Percentiles rank a stretch among this genome's conserved stretches.
Conservation (phyloP, 352 stramenopile species). For the Globisporangium nagaii region DNA sequence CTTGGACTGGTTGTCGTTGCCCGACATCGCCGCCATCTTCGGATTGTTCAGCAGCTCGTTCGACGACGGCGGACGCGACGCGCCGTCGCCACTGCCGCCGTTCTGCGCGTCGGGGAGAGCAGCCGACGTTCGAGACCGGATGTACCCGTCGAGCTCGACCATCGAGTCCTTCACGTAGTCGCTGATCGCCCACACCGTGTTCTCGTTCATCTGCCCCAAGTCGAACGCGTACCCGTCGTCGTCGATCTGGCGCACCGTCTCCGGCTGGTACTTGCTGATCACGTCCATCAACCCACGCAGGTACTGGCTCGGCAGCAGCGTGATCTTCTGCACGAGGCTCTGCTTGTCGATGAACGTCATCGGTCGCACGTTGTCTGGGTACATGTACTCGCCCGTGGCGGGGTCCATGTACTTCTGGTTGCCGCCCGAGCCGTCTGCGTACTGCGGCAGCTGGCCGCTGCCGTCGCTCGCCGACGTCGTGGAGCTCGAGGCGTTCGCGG, state of each 20-base stretch:
- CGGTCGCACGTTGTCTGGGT: slow-evolving; percentile 75
- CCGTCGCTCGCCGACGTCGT: slow-evolving; percentile 12
- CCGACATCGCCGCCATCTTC: slow-evolving; percentile 68
- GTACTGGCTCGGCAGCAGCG: slow-evolving; percentile 79
- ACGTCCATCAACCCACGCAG: slow-evolving; percentile 81
- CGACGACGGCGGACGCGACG: background rate
- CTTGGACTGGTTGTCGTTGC: slow-evolving; percentile 78
- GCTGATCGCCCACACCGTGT: slow-evolving; percentile 84
- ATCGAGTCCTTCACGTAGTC: slow-evolving; percentile 86
- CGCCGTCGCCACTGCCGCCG: slow-evolving; percentile 2
- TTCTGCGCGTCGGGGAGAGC: slow-evolving; percentile 16
- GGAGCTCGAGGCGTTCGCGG: slow-evolving; percentile 1
- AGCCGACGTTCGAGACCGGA: slow-evolving; percentile 56
- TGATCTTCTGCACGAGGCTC: slow-evolving; percentile 82
- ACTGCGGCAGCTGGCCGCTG: slow-evolving; percentile 17
- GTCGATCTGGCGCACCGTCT: slow-evolving; percentile 82
- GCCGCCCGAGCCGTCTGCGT: slow-evolving; percentile 50
- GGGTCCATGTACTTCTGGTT: slow-evolving; percentile 70
- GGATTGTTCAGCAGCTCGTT: slow-evolving; percentile 39
- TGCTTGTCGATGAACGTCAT: slow-evolving; percentile 86
- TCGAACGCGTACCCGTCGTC: slow-evolving; percentile 87
- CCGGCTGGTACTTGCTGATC: slow-evolving; percentile 85
- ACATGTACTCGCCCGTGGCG: slow-evolving; percentile 78
- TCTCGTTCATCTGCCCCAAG: slow-evolving; percentile 85
- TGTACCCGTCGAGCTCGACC: slow-evolving; percentile 81